phyloP scores from a whole-genome alignment of 75 land plant genomes.

The Picea glauca region DNA sequence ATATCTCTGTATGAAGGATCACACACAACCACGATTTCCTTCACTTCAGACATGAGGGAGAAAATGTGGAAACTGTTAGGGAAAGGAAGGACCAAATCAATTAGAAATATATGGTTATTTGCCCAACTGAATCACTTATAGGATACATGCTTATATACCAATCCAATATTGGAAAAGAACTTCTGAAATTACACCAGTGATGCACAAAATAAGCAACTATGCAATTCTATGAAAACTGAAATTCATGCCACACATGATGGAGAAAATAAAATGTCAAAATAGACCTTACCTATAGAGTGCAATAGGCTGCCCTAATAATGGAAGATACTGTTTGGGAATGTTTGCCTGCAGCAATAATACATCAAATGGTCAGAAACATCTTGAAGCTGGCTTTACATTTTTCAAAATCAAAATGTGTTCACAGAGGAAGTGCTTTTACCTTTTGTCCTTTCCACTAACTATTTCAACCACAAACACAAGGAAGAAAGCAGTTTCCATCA shows the following conservation, averaged over 20 bases:
- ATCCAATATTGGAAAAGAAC: neutral
- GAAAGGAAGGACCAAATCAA: neutral
- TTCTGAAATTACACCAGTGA: neutral
- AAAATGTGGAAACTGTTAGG: conserved; percentile 85
- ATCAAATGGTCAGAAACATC: neutral
- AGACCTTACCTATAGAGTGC: conserved; percentile 81
- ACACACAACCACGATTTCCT: conserved; percentile 97
- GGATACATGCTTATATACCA: neutral
- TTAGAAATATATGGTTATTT: neutral
- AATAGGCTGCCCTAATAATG: conserved; percentile 89
- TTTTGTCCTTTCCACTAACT: conserved; percentile 1
- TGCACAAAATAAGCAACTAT: neutral
- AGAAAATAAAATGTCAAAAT: neutral
- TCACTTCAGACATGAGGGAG: conserved; percentile 67
- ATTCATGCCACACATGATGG: neutral
- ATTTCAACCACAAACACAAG: neutral
- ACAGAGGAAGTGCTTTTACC: neutral
- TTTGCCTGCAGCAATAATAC: conserved; percentile 50
- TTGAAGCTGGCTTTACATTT: neutral
- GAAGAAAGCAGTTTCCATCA: neutral
- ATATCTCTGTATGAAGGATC: conserved; percentile 91
- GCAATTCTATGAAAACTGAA: neutral
- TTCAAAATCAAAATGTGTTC: neutral
- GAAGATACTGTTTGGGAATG: conserved; percentile 99
- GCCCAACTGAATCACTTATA: neutral